Evolutionary conservation across 371 early-diverging fungal species (phyloP), one percentile per base, ranked within the genome.

Genomic region (Chytridiales sp.): DNA sequence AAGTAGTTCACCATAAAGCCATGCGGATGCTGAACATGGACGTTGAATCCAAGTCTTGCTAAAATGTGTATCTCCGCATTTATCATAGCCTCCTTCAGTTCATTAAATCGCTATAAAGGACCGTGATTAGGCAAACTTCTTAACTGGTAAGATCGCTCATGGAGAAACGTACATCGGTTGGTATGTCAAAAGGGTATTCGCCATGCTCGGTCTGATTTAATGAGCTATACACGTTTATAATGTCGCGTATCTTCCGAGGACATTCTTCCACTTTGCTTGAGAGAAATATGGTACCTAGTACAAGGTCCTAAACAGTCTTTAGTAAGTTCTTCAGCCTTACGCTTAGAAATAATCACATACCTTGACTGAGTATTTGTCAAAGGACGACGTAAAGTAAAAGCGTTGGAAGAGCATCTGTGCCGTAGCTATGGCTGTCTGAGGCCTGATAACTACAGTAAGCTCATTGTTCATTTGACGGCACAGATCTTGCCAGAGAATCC

Each of bases 371-470:
- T 85, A 86, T 21, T 87, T 72, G 53, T 80, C 82, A 13, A 93
- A 69, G 3, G 92, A 85, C 0, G 91, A 85, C 58, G 87, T 74
- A 56, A 81, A 91, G 73, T 84, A 97, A 81, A 95, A 95, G 6
- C 97, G 86, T 56, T 94, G 93, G 46, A 95, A 85, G 26, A 97
- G 75, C 1, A 93, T 90, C 69, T 95, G 94, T 1, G 95, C 95
- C n/a, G 94, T 94, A 3, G 95, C 93, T 84, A 94, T 90, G 0
- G 92, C 90, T 6, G 89, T 87, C 55, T 97, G 97, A 15, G 97
- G 95, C 30, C 94, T 93, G 71, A 38, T 29, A 48, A 1, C 41
- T 9, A 31, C 22, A 29, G 19, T 34, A 19, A 53, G 29, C 17
- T 50, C 2, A 38, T 8, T n/a, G n/a, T 19, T 41, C 44, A 26